Conservation (phyloP, 768 basidiomycete species). For the Phallus indusiatus region DNA sequence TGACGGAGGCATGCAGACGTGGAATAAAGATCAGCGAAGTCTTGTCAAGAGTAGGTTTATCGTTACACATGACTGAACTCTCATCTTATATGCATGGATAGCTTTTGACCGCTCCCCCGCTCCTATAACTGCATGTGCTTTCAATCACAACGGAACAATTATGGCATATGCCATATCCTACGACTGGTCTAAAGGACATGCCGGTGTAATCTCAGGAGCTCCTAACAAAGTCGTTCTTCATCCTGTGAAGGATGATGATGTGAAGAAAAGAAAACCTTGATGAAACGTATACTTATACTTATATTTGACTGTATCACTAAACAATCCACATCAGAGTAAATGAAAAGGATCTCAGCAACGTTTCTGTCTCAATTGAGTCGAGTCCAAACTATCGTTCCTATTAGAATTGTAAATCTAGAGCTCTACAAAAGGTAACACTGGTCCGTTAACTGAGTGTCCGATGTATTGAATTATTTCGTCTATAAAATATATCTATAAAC, state of each 20-base stretch:
- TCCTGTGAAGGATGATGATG: slow-evolving; percentile 31
- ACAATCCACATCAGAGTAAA: too few relatives aligned
- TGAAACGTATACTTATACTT: not conserved
- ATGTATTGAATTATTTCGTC: too few relatives aligned
- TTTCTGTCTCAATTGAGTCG: too few relatives aligned
- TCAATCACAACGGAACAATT: slow-evolving; percentile 81
- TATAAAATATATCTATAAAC: too few relatives aligned
- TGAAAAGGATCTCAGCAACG: too few relatives aligned
- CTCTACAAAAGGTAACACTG: too few relatives aligned
- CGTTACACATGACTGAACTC: slow-evolving; percentile 9
- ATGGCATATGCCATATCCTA: slow-evolving; percentile 91
- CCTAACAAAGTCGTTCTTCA: slow-evolving; percentile 32
- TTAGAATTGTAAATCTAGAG: too few relatives aligned
- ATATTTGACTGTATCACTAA: not conserved
- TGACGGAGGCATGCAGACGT: slow-evolving; percentile 85
- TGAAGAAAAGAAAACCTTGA: slow-evolving; percentile 13
- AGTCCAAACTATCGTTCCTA: too few relatives aligned
- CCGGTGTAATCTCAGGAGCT: slow-evolving; percentile 59
- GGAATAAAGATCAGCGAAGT: slow-evolving; percentile 90
- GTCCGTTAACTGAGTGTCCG: too few relatives aligned
- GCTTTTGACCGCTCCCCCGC: slow-evolving; percentile 67
- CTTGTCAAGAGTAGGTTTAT: slow-evolving; percentile 70
- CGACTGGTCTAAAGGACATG: slow-evolving; percentile 90
- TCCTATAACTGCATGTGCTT: slow-evolving; percentile 71
- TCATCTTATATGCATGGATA: slow-evolving; percentile 16